Percentiles rank a stretch among this genome's conserved stretches.
Conservation (phyloP, 228 moss, liverwort and hornwort species). For the Sphagnum fallax region DNA sequence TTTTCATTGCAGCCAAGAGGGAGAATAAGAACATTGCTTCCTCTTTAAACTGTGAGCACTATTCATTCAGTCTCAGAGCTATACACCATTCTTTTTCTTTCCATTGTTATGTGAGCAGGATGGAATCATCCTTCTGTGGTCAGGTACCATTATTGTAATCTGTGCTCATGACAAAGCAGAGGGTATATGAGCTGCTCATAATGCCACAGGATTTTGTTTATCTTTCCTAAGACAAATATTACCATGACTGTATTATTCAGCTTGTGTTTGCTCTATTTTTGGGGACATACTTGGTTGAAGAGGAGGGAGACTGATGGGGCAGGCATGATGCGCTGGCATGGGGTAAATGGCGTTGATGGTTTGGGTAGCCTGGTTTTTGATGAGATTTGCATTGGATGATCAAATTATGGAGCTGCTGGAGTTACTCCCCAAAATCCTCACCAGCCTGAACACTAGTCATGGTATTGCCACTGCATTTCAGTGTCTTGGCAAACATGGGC, state of each 20-base stretch:
- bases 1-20: constrained; percentile 39
- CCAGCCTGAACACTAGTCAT: constrained; percentile 34
- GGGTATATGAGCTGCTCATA: too few species aligned
- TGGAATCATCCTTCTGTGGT: too few species aligned
- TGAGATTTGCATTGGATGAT: constrained; percentile 33
- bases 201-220: too few species aligned
- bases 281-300: neutral
- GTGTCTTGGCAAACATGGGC: constrained; percentile 45
- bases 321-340: constrained; percentile 52
- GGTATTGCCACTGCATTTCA: constrained; percentile 35
- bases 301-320: constrained; percentile 37
- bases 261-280: too few species aligned
- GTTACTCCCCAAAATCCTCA: constrained; percentile 41
- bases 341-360: constrained; percentile 13
- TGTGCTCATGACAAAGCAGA: too few species aligned
- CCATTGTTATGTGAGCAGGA: too few species aligned
- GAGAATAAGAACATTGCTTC: constrained; percentile 17
- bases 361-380: constrained; percentile 39
- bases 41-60: constrained; percentile 43
- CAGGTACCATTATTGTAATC: too few species aligned
- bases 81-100: too few species aligned
- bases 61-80: too few species aligned
- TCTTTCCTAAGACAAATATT: too few species aligned
- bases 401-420: constrained; percentile 23
- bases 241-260: too few species aligned